Conservation (phyloP, 768 basidiomycete species). For the Lentinula edodes region DNA sequence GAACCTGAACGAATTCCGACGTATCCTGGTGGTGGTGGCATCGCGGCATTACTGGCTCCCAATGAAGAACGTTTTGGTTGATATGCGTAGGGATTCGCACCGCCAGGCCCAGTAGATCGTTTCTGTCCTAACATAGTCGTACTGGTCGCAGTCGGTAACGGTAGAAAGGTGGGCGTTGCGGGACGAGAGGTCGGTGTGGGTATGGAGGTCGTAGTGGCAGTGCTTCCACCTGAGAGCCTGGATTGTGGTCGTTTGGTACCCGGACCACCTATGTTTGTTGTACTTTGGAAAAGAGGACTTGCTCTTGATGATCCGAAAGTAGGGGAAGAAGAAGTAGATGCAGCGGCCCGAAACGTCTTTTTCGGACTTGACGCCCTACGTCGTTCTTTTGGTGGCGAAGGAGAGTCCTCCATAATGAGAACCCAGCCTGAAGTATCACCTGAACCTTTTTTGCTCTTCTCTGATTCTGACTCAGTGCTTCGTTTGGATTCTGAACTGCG, state of each 20-base stretch:
- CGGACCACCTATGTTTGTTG: conserved; percentile 23
- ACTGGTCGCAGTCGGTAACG: conserved; percentile 51
- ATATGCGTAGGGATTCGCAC: conserved; percentile 27
- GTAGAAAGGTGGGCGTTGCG: conserved; percentile 70
- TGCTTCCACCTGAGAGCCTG: conserved; percentile 61
- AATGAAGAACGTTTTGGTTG: conserved; percentile 59
- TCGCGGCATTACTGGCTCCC: conserved; percentile 36
- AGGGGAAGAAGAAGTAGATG: conserved; percentile 42
- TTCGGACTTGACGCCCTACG: conserved; percentile 63
- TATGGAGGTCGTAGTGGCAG: conserved; percentile 55
- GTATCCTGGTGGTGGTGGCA: conserved; percentile 20
- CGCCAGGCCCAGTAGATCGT: conserved; percentile 51
- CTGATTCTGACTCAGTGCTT: conserved; percentile 38
- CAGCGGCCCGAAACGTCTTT: conserved; percentile 43
- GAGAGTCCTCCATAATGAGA: conserved; percentile 84
- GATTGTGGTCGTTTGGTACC: conserved; percentile 65
- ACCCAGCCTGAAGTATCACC: conserved; percentile 78
- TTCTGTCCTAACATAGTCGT: conserved; percentile 44
- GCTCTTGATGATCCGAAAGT: conserved; percentile 31
- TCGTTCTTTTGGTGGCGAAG: conserved; percentile 59
- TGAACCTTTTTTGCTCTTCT: conserved; percentile 35
- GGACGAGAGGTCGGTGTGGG: conserved; percentile 67
- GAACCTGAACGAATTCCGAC: conserved; percentile 3
- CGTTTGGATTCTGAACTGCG: conserved; percentile 35
- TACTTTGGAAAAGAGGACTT: conserved; percentile 37